Evolutionary conservation across 306 rosid genomes (phyloP).

Genomic region (Gastrolobium bilobum): DNA sequence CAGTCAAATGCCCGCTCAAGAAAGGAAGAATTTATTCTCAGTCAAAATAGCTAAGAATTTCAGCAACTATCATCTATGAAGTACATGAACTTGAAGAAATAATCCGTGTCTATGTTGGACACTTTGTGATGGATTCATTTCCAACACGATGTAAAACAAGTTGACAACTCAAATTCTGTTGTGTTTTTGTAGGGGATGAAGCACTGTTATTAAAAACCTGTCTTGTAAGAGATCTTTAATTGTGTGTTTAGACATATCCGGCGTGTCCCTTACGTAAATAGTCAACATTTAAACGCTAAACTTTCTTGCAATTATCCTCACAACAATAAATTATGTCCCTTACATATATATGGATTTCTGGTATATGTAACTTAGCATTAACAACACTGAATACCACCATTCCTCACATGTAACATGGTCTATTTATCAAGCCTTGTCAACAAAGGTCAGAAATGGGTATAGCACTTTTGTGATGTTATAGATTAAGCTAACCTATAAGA

Average conservation of each 20-base stretch:
- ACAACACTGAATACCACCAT: background rate
- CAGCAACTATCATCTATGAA: slow-evolving; percentile 9
- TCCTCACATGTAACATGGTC: background rate
- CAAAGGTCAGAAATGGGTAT: background rate
- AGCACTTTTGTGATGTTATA: background rate
- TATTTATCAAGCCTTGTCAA: background rate
- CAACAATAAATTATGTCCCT: too few species aligned
- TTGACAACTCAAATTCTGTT: slow-evolving; percentile 14
- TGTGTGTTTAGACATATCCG: background rate
- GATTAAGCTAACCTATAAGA: background rate
- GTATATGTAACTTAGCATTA: too few species aligned
- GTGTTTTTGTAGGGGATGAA: background rate
- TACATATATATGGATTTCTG: too few species aligned
- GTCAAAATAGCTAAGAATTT: slow-evolving; percentile 8
- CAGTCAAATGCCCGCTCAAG: slow-evolving; percentile 42
- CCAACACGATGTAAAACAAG: background rate
- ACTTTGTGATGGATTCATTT: background rate
- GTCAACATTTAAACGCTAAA: background rate
- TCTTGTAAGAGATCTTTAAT: background rate
- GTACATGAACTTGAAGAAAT: slow-evolving; percentile 6
- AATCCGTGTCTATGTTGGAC: slow-evolving; percentile 3
- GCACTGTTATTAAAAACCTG: background rate
- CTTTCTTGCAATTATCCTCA: slow-evolving; percentile 8
- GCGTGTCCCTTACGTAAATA: background rate
- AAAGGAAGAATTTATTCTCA: slow-evolving; percentile 3